Evolutionary conservation across 352 stramenopile species (phyloP), one percentile per base, ranked within the genome.

Genomic region (Pythium diclinum): DNA sequence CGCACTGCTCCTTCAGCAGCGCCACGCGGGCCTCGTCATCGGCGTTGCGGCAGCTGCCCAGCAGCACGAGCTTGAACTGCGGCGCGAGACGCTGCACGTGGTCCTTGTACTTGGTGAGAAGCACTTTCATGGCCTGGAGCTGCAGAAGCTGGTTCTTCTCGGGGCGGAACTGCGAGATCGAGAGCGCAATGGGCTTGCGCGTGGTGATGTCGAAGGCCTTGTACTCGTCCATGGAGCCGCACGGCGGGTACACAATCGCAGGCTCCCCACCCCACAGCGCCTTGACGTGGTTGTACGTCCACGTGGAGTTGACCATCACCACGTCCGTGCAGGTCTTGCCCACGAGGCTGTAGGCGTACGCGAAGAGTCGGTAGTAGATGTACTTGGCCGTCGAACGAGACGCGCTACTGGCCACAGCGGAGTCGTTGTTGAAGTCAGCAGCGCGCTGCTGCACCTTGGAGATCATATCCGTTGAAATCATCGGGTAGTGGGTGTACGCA

Each of bases 391-490:
- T 74, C 4, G 95, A 98, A 17, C 90, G 81, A 5, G 87, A 69
- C 17, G 78, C 64, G 60, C 85, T 98, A 11, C 67, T 61, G 6
- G 94, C 82, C 32, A 99, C 92, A 7, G 77, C 63, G 11, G 78
- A 53, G 49, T 91, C 67, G 72, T 99, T 98, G 79, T 99, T 99
- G 75, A 98, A 98, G 14, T 86, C 83, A 5, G 92, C 74, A 38
- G 87, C 72, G 38, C 92, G 90, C 59, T 98, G 80, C 65, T 88
- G 89, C 6, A 99, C 96, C 38, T 95, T 83, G 36, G 72, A 65
- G 36, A 99, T 91, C 98, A 99, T 99, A 69, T 99, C 97, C 34
- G 92, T 98, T 53, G 91, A 99, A 69, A 99, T 99, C 61, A 98
- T 99, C 8, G 98, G 97, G 83, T 99, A 99, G 83, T 99, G 97